Evolutionary conservation across 2,329 filamentous ascomycete species (phyloP).

Genomic region (Claviceps maximensis): DNA sequence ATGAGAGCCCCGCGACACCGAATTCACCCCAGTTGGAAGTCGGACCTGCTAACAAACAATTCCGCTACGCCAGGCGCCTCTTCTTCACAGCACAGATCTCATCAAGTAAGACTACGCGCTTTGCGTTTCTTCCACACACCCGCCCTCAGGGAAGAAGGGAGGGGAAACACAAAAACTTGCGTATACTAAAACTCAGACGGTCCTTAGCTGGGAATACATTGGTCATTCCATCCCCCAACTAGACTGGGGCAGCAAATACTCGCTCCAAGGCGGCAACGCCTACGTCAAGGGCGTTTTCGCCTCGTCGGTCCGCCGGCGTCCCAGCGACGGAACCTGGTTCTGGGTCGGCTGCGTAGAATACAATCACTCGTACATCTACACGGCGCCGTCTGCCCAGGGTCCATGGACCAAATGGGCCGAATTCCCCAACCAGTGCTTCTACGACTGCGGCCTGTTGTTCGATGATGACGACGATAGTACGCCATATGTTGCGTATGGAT

Average conservation of each 20-base stretch:
- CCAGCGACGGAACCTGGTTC: neutral
- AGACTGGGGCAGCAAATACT: neutral
- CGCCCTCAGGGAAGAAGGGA: too few species aligned
- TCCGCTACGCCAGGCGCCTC: neutral
- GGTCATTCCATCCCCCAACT: neutral
- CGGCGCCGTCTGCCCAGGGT: neutral
- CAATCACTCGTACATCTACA: neutral
- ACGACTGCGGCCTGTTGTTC: neutral
- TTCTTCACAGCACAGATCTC: neutral
- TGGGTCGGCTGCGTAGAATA: slow-evolving; percentile 1
- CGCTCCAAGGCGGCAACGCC: neutral
- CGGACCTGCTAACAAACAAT: neutral
- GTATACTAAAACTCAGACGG: neutral
- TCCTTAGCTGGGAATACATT: neutral
- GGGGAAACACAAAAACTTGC: too few species aligned
- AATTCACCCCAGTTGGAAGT: too few species aligned
- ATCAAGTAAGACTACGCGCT: neutral
- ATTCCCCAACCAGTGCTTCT: neutral
- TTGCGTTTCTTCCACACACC: too few species aligned
- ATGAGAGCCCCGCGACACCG: neutral
- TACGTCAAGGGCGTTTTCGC: neutral
- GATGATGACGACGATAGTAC: neutral
- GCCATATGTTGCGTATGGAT: neutral
- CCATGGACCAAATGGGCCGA: neutral
- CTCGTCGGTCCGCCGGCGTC: neutral